phyloP scores from a whole-genome alignment of 2,329 filamentous ascomycete species.

The Cladosporium colombiae region DNA sequence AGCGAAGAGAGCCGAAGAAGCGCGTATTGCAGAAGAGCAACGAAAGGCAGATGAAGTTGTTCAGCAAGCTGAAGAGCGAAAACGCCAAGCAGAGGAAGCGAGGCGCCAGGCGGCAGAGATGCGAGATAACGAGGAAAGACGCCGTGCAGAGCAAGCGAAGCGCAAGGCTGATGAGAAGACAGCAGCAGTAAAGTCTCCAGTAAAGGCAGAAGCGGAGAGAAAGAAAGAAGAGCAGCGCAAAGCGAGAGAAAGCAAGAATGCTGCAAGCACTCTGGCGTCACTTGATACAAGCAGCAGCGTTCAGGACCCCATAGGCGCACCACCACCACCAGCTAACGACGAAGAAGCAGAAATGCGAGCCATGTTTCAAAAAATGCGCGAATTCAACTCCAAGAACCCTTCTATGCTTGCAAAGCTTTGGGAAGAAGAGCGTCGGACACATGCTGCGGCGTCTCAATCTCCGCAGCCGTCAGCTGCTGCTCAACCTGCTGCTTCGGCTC shows the following conservation, averaged over 20 bases:
- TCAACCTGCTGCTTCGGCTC: neutral
- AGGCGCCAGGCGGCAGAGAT: conserved; percentile 20
- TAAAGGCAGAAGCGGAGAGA: conserved; percentile 25
- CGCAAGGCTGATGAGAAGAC: conserved; percentile 29
- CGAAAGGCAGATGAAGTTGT: conserved; percentile 32
- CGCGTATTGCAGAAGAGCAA: conserved; percentile 34
- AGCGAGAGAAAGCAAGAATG: conserved; percentile 32
- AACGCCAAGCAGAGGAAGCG: conserved; percentile 30
- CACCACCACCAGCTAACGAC: conserved; percentile 33
- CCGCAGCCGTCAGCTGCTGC: conserved; percentile 19
- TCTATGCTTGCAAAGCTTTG: conserved; percentile 56
- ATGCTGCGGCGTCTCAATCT: conserved; percentile 27
- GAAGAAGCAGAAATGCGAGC: conserved; percentile 55
- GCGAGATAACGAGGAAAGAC: conserved; percentile 25
- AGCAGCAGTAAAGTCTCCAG: conserved; percentile 20
- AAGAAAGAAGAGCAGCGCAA: conserved; percentile 30
- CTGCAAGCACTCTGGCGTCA: conserved; percentile 32
- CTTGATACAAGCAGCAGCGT: conserved; percentile 25
- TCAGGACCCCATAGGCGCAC: neutral
- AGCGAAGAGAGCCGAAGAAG: conserved; percentile 38
- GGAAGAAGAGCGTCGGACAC: conserved; percentile 53
- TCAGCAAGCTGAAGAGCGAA: conserved; percentile 30
- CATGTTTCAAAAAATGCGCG: conserved; percentile 60
- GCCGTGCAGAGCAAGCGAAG: conserved; percentile 21
- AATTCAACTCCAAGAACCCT: conserved; percentile 58